Evolutionary conservation across 1,284 basidiomycete genomes (phyloP).

Genomic region (Cryptococcus sp.): DNA sequence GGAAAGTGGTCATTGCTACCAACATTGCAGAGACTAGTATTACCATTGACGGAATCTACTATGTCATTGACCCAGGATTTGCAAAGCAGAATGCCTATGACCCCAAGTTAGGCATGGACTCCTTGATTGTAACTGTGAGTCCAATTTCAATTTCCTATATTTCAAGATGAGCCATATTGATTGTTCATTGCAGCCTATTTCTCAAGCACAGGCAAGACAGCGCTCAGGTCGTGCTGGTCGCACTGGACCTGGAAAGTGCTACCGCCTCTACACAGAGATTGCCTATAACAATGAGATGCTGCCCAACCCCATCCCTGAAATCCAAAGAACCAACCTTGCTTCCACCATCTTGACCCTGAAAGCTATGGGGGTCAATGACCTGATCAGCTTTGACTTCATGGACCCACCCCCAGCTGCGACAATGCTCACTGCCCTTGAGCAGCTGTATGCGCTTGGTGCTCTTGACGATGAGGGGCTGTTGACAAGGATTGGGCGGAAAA

Average conservation of each 20-base stretch:
- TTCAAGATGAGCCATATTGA: constrained; percentile 1
- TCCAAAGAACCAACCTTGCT: constrained; percentile 91
- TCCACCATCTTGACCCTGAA: constrained; percentile 93
- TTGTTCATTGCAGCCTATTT: constrained; percentile 69
- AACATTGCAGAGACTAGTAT: constrained; percentile 99
- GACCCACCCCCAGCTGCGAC: constrained; percentile 96
- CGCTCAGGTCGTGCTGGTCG: constrained; percentile 93
- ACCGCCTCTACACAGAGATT: constrained; percentile 94
- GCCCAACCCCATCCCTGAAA: constrained; percentile 95
- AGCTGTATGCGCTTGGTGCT: constrained; percentile 89
- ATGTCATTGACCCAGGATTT: constrained; percentile 97
- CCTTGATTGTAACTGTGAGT: constrained; percentile 79
- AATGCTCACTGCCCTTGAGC: constrained; percentile 83
- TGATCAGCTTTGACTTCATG: constrained; percentile 99
- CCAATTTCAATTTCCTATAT: neutral
- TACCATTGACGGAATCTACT: constrained; percentile 98
- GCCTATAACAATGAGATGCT: constrained; percentile 99
- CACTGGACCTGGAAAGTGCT: constrained; percentile 97
- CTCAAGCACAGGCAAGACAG: constrained; percentile 95
- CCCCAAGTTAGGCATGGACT: constrained; percentile 96
- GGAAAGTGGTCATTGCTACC: constrained; percentile 97
- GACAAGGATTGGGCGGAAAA: constrained; percentile 91
- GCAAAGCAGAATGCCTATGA: constrained; percentile 99
- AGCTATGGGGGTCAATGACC: constrained; percentile 98
- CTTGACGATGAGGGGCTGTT: constrained; percentile 94